A percentile compares a stretch with the other conserved stretches of the same genome.
Conservation (phyloP, 306 rosid genomes). For the Prunus mira region DNA sequence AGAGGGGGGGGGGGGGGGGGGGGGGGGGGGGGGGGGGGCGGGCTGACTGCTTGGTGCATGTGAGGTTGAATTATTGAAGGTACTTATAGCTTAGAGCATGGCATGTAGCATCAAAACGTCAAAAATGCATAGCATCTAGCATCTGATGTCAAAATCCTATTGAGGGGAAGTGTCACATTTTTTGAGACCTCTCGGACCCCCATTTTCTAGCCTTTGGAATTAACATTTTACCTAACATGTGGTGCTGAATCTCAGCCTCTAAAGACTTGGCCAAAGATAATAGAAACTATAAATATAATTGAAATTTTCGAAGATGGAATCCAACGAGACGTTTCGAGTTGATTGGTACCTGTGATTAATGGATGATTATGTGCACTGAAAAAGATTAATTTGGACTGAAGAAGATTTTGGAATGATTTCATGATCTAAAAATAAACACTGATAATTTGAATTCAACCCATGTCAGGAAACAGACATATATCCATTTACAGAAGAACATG, state of each 20-base stretch:
- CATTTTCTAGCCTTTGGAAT: constrained; percentile 26
- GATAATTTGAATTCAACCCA: neutral
- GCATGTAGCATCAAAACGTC: constrained; percentile 25
- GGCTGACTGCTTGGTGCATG: constrained; percentile 37
- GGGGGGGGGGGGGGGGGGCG: constrained; percentile 24
- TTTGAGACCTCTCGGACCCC: constrained; percentile 39
- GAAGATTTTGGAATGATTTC: neutral
- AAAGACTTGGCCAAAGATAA: neutral
- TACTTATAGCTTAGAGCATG: constrained; percentile 21
- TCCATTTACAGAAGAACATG: neutral
- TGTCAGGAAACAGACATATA: neutral
- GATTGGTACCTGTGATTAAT: neutral
- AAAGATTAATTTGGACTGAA: neutral
- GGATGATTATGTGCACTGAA: neutral
- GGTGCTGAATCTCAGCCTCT: neutral
- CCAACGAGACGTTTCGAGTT: neutral
- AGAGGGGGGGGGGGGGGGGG: constrained; percentile 21
- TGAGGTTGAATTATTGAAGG: constrained; percentile 67
- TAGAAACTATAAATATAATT: neutral
- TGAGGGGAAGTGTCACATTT: constrained; percentile 21
- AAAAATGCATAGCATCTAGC: constrained; percentile 23
- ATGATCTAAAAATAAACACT: neutral
- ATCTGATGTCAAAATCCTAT: constrained; percentile 50
- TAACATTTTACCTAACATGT: constrained; percentile 34
- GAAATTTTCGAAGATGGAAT: neutral